These are phyloP conservation scores for Rubus parviflorus DNA, from an alignment of 306 rosid genomes.

Conservation along the genomic window DNA sequence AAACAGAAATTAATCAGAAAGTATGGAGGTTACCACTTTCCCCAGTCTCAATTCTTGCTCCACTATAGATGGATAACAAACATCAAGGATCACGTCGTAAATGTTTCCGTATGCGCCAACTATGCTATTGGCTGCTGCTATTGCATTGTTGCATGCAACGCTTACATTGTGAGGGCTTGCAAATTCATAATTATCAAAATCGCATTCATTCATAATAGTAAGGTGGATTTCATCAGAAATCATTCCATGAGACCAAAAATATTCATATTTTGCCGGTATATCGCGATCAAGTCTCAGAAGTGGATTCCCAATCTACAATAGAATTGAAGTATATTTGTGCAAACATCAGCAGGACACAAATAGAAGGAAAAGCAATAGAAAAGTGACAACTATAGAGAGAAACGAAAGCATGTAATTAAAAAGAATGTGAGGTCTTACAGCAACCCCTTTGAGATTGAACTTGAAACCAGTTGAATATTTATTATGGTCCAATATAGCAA, in stretches of 20 bases:
- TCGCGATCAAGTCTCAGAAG: conserved; percentile 70
- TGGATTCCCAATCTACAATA: conserved; percentile 84
- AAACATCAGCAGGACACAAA: neutral
- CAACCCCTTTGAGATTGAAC: conserved; percentile 84
- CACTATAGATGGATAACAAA: conserved; percentile 76
- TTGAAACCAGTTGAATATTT: conserved; percentile 59
- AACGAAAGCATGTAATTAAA: neutral
- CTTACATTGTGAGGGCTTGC: conserved; percentile 50
- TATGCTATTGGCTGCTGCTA: conserved; percentile 46
- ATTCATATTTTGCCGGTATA: conserved; percentile 63
- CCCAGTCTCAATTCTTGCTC: conserved; percentile 73
- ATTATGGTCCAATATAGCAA: conserved; percentile 63
- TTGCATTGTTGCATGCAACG: conserved; percentile 47
- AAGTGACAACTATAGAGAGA: neutral
- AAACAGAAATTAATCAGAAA: neutral
- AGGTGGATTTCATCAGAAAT: conserved; percentile 79
- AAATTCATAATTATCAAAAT: conserved; percentile 55
- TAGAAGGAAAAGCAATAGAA: neutral
- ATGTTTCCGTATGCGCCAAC: conserved; percentile 56
- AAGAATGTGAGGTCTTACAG: conserved; percentile 41
- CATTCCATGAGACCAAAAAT: conserved; percentile 92
- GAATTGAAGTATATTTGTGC: conserved; percentile 9
- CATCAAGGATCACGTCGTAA: conserved; percentile 81
- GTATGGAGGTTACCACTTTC: conserved; percentile 46
- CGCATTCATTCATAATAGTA: conserved; percentile 54